Conservation (phyloP, 441 rosid species). For the Adansonia grandidieri region DNA sequence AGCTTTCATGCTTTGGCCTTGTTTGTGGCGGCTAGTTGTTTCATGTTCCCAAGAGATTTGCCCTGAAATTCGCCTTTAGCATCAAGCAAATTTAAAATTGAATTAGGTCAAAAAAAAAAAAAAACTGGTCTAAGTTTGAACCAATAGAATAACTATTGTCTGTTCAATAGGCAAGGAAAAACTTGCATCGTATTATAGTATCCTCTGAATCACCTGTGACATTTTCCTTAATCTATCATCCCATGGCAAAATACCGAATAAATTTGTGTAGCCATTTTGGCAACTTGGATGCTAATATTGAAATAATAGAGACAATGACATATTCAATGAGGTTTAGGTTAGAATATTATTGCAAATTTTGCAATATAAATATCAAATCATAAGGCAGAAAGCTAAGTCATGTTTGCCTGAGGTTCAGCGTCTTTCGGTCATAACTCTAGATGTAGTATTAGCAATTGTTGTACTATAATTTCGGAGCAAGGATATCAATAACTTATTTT, state of each 20-base stretch:
- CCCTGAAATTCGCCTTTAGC: background rate
- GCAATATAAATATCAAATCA: background rate
- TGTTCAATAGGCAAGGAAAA: background rate
- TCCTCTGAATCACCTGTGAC: background rate
- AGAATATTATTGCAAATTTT: background rate
- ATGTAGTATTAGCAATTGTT: background rate
- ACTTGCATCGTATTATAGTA: background rate
- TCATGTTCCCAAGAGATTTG: slow-evolving; percentile 12
- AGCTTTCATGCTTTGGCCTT: background rate
- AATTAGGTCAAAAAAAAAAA: background rate
- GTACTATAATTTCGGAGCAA: background rate
- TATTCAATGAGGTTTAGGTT: background rate
- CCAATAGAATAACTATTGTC: background rate
- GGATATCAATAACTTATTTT: background rate
- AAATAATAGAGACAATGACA: background rate
- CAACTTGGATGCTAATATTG: background rate
- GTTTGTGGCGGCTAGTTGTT: background rate
- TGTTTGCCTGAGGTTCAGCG: background rate
- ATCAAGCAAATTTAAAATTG: slow-evolving; percentile 5
- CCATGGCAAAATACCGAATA: background rate
- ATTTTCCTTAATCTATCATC: background rate
- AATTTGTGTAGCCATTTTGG: background rate
- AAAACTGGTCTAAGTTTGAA: slow-evolving; percentile 5
- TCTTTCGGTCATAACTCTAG: background rate
- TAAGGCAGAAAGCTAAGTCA: background rate